Percentiles rank a stretch among this genome's conserved stretches.
Conservation (phyloP, 345 rosid species). For the Toxicodendron radicans region DNA sequence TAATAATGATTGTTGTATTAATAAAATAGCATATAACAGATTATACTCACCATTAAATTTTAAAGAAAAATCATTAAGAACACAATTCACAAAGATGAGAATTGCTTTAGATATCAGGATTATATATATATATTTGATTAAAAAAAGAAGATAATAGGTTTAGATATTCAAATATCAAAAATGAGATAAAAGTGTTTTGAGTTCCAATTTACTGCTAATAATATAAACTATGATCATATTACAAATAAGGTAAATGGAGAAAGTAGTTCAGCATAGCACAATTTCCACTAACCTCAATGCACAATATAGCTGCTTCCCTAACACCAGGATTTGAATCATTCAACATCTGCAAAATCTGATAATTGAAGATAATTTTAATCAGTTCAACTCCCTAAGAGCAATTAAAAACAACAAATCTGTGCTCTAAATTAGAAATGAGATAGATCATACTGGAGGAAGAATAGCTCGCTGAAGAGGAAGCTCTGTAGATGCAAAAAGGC, state of each 20-base stretch:
- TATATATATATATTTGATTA: no score
- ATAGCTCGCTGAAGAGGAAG: constrained; percentile 96
- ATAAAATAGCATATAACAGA: neutral
- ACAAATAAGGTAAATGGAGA: constrained; percentile 4
- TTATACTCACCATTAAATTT: no score
- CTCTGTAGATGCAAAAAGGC: constrained; percentile 91
- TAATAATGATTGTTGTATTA: neutral
- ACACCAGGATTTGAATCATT: constrained; percentile 86
- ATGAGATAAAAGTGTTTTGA: neutral
- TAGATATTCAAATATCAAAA: neutral
- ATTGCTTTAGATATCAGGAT: no score
- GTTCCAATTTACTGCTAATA: neutral
- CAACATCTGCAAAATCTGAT: constrained; percentile 89
- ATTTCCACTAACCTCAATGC: constrained; percentile 72
- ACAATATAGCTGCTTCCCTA: constrained; percentile 86
- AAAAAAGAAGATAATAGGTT: no score
- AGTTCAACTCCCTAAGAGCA: constrained; percentile 10
- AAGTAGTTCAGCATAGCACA: neutral
- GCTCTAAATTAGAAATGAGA: constrained; percentile 11
- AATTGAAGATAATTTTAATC: constrained; percentile 12
- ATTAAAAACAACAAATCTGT: constrained; percentile 4
- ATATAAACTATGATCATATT: neutral
- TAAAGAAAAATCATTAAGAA: no score
- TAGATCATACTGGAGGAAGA: constrained; percentile 74
- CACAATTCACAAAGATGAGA: no score